phyloP scores from a whole-genome alignment of 2,329 filamentous ascomycete species.

The Calonectria ilicicola region DNA sequence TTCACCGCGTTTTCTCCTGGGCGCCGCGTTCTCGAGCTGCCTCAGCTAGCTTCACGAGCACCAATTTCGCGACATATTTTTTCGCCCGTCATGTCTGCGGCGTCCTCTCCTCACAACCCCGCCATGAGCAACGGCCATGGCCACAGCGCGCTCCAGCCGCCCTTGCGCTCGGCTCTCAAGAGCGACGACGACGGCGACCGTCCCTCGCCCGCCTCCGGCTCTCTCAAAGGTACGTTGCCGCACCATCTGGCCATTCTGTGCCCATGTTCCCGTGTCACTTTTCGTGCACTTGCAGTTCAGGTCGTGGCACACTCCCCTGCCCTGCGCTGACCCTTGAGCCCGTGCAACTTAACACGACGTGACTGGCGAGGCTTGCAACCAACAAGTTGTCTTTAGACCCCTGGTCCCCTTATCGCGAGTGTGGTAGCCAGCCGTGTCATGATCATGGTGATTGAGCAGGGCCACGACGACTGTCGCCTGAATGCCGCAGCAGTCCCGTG shows the following conservation, averaged over 20 bases:
- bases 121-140: slow-evolving; percentile 36
- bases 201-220: slow-evolving; percentile 50
- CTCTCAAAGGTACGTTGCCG: slow-evolving; percentile 57
- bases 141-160: slow-evolving; percentile 35
- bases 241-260: not conserved
- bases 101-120: slow-evolving; percentile 29
- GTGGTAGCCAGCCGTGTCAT: slow-evolving; percentile 25
- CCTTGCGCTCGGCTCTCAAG: slow-evolving; percentile 59
- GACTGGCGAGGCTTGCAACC: slow-evolving; percentile 21
- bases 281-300: not conserved
- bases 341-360: slow-evolving; percentile 21
- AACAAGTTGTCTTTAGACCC: slow-evolving; percentile 2
- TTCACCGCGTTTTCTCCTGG: slow-evolving; percentile 13
- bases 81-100: slow-evolving; percentile 43
- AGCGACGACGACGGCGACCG: slow-evolving; percentile 55
- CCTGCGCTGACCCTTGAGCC: slow-evolving; percentile 20
- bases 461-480: slow-evolving; percentile 11
- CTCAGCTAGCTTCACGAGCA: not conserved
- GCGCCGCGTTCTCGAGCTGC: not conserved
- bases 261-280: slow-evolving; percentile 8
- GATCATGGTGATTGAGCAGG: slow-evolving; percentile 20
- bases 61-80: slow-evolving; percentile 8
- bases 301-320: slow-evolving; percentile 13
- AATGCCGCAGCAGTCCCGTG: not conserved
- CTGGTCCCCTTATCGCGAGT: slow-evolving; percentile 27